phyloP scores from a whole-genome alignment of 768 basidiomycete species.

The Kondoa malvinella region DNA sequence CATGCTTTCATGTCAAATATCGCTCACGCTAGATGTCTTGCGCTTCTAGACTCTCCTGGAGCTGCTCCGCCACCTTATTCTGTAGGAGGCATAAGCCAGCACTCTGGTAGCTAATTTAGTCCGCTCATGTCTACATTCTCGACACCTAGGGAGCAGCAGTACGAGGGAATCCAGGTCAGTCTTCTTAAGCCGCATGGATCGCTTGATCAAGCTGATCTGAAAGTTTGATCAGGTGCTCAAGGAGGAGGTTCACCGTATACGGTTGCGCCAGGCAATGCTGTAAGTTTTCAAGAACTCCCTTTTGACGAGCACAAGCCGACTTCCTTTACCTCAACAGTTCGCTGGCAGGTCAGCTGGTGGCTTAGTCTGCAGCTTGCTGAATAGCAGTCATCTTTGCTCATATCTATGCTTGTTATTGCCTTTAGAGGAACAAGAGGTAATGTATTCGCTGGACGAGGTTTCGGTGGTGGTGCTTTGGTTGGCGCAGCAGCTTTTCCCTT shows the following conservation, averaged over 20 bases:
- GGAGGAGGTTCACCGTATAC: background rate
- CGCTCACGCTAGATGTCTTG: no score
- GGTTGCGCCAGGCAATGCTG: background rate
- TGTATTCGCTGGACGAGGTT: background rate
- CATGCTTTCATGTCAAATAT: background rate
- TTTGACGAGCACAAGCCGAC: no score
- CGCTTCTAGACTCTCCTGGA: background rate
- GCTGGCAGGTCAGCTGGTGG: conserved; percentile 12
- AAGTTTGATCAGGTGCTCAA: background rate
- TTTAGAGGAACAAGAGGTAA: conserved; percentile 1
- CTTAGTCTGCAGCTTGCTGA: no score
- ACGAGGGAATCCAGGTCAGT: no score
- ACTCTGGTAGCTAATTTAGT: background rate
- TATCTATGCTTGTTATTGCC: background rate
- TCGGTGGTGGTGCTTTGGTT: conserved; percentile 4
- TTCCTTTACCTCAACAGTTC: no score
- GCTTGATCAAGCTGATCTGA: no score
- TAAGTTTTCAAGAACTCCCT: no score
- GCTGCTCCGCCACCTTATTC: background rate
- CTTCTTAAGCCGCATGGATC: no score
- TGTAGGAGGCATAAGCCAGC: background rate
- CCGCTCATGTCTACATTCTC: background rate
- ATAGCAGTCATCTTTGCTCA: conserved; percentile 5
- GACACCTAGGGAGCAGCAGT: background rate
- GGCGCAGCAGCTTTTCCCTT: conserved; percentile 15